A percentile compares a stretch with the other conserved stretches of the same genome.
phyloP scores from a whole-genome alignment of 352 stramenopile genomes.

The Globisporangium irregulare region DNA sequence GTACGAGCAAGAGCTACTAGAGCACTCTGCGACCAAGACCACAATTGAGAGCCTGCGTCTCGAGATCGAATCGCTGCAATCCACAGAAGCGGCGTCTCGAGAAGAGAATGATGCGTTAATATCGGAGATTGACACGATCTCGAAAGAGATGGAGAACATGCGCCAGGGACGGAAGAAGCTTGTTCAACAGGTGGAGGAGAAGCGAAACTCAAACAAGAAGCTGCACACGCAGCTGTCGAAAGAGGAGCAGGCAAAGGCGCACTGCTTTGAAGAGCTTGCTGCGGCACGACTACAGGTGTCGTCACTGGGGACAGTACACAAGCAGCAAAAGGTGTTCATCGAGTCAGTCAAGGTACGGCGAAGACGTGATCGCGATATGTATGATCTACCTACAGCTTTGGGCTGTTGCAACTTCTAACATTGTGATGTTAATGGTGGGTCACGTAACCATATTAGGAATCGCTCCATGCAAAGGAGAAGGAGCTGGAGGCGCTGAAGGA shows the following conservation, averaged over 20 bases:
- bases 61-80: conserved; percentile 48
- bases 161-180: conserved; percentile 74
- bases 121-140: conserved; percentile 66
- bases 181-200: conserved; percentile 73
- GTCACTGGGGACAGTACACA: conserved; percentile 70
- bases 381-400: not conserved
- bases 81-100: conserved; percentile 45
- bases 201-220: conserved; percentile 74
- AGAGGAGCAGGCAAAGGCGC: conserved; percentile 61
- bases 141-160: conserved; percentile 53
- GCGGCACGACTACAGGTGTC: conserved; percentile 67
- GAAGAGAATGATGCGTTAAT: conserved; percentile 79
- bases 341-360: conserved; percentile 54
- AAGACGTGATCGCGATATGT: not conserved
- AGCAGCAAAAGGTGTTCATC: conserved; percentile 70
- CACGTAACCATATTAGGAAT: conserved; percentile 25
- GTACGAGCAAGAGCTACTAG: conserved; percentile 31
- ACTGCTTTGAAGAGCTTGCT: conserved; percentile 77
- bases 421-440: not conserved
- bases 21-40: conserved; percentile 25
- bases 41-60: conserved; percentile 33
- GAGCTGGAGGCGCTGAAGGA: conserved; percentile 72
- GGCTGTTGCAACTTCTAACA: not conserved
- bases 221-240: conserved; percentile 61
- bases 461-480: conserved; percentile 50